Evolutionary conservation across 805 yeast species (phyloP).

Genomic region (Metschnikowia peoriensis): DNA sequence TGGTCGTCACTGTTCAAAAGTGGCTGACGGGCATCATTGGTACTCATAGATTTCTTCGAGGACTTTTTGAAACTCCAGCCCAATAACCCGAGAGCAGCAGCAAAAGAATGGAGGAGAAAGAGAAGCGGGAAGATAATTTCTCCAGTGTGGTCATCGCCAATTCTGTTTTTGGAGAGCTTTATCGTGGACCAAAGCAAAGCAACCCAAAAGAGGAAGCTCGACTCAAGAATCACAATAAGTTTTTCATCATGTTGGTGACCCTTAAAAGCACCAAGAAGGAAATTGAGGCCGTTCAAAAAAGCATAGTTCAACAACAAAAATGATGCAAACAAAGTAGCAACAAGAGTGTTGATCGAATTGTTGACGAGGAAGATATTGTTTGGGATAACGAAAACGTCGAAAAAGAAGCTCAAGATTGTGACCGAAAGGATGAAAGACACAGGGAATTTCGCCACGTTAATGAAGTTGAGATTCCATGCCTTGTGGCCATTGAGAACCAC

Average conservation of each 20-base stretch:
- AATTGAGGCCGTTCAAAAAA: conserved; percentile 46
- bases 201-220: conserved; percentile 58
- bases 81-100: conserved; percentile 52
- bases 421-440: conserved; percentile 40
- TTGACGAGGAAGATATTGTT: conserved; percentile 36
- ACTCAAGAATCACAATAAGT: conserved; percentile 53
- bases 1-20: conserved; percentile 25
- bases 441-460: conserved; percentile 57
- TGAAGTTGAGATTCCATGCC: conserved; percentile 44
- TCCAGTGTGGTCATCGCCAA: conserved; percentile 51
- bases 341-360: conserved; percentile 40
- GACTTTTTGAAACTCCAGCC: conserved; percentile 39
- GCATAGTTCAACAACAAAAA: conserved; percentile 55
- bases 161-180: conserved; percentile 46
- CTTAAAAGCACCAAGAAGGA: conserved; percentile 31
- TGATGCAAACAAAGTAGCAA: conserved; percentile 41
- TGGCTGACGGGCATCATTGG: conserved; percentile 30
- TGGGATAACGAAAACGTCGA: conserved; percentile 19
- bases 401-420: conserved; percentile 25
- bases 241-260: conserved; percentile 49
- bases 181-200: conserved; percentile 43
- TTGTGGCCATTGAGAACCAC: conserved; percentile 46
- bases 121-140: conserved; percentile 48
- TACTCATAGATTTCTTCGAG: conserved; percentile 2
- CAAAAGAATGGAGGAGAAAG: conserved; percentile 46